Conservation (phyloP, 208 protist genomes). For the Lotmaria passim region DNA sequence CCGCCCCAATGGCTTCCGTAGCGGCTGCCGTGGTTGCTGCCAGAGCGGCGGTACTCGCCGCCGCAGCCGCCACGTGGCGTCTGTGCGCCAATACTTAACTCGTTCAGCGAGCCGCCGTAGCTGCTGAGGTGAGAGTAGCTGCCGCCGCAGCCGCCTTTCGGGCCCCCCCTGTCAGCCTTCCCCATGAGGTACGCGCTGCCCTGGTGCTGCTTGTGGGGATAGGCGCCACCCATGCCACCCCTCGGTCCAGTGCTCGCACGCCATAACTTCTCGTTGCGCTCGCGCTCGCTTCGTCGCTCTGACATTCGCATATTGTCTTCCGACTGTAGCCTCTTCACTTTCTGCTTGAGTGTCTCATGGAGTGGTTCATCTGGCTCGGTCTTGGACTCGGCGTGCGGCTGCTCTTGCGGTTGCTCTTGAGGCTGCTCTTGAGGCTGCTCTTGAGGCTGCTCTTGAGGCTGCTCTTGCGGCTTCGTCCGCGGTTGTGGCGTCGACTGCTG, state of each 20-base stretch:
- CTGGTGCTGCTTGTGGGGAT: slow-evolving; percentile 2
- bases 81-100: not conserved
- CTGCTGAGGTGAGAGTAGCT: slow-evolving; percentile 22
- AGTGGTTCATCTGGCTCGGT: too few species aligned
- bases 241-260: not conserved
- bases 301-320: not conserved
- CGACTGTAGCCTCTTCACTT: not conserved
- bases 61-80: slow-evolving; percentile 17
- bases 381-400: not conserved
- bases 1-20: slow-evolving; percentile 12
- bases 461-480: not conserved
- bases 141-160: slow-evolving; percentile 15
- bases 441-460: too few species aligned
- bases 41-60: slow-evolving; percentile 21
- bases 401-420: not conserved
- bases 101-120: not conserved
- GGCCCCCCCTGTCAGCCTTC: not conserved
- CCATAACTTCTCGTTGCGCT: slow-evolving; percentile 22
- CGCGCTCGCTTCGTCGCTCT: slow-evolving; percentile 12
- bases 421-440: too few species aligned
- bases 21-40: slow-evolving; percentile 19
- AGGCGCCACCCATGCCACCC: slow-evolving; percentile 14
- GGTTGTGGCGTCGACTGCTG: not conserved
- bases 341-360: too few species aligned
- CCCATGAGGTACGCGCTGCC: slow-evolving; percentile 20